phyloP scores from a whole-genome alignment of 2,329 filamentous ascomycete species.

The Harringtonia lauricola region DNA sequence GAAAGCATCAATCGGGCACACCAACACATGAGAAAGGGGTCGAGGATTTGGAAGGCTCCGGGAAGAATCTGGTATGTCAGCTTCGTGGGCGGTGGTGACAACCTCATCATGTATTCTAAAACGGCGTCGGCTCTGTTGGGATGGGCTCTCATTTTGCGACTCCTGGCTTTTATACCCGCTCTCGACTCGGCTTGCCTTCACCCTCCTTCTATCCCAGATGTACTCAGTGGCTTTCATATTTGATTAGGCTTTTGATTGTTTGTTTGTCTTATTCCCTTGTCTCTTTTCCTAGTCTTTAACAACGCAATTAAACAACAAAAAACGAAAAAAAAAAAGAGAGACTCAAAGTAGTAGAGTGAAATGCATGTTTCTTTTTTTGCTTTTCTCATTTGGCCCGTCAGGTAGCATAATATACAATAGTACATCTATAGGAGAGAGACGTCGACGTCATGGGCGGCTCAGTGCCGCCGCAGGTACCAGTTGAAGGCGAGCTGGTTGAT shows the following conservation, averaged over 20 bases:
- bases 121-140: conserved; percentile 2
- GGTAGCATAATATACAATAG: conserved; percentile 1
- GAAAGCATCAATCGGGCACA: no score
- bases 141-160: not conserved
- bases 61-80: not conserved
- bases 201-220: conserved; percentile 1
- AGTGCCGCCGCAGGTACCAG: conserved; percentile 74
- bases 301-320: conserved; percentile 3
- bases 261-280: not conserved
- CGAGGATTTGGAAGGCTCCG: not conserved
- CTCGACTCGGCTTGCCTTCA: not conserved
- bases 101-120: conserved; percentile 2
- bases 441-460: not conserved
- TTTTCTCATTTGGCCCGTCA: not conserved
- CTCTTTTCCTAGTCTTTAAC: not conserved
- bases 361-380: not conserved
- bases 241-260: conserved; percentile 1
- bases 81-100: not conserved
- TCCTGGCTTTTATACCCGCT: not conserved
- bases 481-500: conserved; percentile 77
- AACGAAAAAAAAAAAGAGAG: not conserved
- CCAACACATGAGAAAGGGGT: no score
- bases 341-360: not conserved
- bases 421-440: not conserved
- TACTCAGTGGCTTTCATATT: conserved; percentile 2